Evolutionary conservation across 352 stramenopile species (phyloP).

Genomic region (Globisporangium perplexum): DNA sequence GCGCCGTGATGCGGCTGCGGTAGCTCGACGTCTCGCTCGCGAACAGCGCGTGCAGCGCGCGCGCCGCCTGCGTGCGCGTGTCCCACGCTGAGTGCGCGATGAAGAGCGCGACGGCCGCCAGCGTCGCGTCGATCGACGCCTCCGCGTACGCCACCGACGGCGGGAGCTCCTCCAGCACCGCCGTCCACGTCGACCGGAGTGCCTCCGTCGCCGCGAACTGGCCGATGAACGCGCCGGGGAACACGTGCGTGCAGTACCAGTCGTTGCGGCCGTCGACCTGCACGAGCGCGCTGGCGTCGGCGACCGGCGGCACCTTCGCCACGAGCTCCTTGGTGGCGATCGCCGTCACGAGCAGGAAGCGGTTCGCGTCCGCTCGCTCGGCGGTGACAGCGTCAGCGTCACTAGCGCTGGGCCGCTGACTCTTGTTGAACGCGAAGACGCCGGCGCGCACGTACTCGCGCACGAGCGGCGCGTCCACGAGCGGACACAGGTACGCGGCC

Average conservation of each 20-base stretch:
- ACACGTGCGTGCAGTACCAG: slow-evolving; percentile 66
- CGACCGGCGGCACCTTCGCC: slow-evolving; percentile 47
- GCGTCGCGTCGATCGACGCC: slow-evolving; percentile 35
- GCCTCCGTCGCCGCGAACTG: slow-evolving; percentile 49
- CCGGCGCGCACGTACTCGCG: slow-evolving; percentile 55
- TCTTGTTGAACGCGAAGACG: slow-evolving; percentile 50
- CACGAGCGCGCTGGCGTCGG: slow-evolving; percentile 26
- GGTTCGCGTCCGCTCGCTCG: slow-evolving; percentile 32
- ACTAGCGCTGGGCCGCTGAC: neutral
- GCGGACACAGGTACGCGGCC: slow-evolving; percentile 61
- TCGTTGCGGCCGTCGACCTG: slow-evolving; percentile 34
- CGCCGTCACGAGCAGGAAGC: slow-evolving; percentile 66
- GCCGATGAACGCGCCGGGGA: slow-evolving; percentile 68
- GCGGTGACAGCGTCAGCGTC: neutral
- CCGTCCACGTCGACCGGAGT: slow-evolving; percentile 47
- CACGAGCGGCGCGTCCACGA: slow-evolving; percentile 41
- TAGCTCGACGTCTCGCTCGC: slow-evolving; percentile 27
- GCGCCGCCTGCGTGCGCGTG: slow-evolving; percentile 57
- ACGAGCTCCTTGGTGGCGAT: slow-evolving; percentile 65
- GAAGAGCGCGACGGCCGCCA: slow-evolving; percentile 36
- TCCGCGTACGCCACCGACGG: slow-evolving; percentile 50
- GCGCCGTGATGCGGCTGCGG: slow-evolving; percentile 28
- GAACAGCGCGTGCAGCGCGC: slow-evolving; percentile 60
- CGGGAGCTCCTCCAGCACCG: slow-evolving; percentile 60
- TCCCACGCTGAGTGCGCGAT: slow-evolving; percentile 73